phyloP scores from a whole-genome alignment of 495 filamentous ascomycete genomes.

The Xylaria venustula region DNA sequence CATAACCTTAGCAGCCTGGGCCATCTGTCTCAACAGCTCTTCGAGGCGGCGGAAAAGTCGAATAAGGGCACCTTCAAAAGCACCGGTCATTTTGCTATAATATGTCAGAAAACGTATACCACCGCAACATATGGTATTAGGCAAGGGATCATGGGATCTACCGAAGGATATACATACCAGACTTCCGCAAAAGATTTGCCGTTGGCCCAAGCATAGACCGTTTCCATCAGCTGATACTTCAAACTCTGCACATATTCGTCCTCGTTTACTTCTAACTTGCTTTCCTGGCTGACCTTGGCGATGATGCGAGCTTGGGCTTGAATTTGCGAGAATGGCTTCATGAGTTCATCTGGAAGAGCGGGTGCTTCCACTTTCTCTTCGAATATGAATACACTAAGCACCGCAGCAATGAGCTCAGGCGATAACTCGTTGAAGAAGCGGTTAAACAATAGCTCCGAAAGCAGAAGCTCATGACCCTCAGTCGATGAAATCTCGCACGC shows the following conservation, averaged over 20 bases:
- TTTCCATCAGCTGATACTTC: conserved; percentile 94
- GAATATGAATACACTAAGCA: conserved; percentile 91
- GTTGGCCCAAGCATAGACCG: conserved; percentile 90
- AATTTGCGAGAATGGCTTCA: conserved; percentile 80
- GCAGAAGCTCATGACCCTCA: conserved; percentile 79
- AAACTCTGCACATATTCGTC: conserved; percentile 86
- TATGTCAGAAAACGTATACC: conserved; percentile 22
- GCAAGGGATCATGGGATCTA: not conserved
- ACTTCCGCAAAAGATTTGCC: conserved; percentile 92
- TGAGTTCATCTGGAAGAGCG: conserved; percentile 75
- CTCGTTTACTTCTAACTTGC: conserved; percentile 85
- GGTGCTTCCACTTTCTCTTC: conserved; percentile 85
- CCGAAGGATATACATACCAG: conserved; percentile 64
- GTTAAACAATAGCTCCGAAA: conserved; percentile 92
- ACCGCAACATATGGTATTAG: not conserved
- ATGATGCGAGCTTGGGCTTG: conserved; percentile 80
- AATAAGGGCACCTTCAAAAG: conserved; percentile 94
- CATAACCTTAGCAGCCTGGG: conserved; percentile 96
- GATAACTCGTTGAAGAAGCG: conserved; percentile 95
- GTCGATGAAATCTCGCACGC: conserved; percentile 94
- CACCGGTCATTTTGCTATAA: conserved; percentile 91
- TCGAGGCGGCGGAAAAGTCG: conserved; percentile 93
- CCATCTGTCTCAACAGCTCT: conserved; percentile 95
- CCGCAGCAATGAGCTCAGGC: conserved; percentile 80
- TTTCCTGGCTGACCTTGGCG: conserved; percentile 90